Evolutionary conservation across 192 early-diverging fungal species (phyloP).

Genomic region (Phycomyces nitens): DNA sequence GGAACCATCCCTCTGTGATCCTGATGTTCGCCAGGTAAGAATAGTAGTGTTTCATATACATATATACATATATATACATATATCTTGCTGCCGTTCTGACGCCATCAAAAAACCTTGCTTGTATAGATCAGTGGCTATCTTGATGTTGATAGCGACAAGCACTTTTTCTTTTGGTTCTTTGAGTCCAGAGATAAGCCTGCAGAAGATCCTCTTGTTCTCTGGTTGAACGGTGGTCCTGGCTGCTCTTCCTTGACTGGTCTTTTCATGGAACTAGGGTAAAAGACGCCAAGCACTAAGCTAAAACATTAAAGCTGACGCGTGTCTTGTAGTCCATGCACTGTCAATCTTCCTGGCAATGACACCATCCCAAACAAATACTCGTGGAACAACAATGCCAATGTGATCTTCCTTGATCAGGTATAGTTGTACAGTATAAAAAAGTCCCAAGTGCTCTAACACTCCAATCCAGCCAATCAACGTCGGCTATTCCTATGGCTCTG

Average conservation of each 20-base stretch:
- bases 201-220: conserved; percentile 53
- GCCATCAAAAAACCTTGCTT: background rate
- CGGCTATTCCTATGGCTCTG: conserved; percentile 84
- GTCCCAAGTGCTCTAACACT: background rate
- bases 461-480: conserved; percentile 74
- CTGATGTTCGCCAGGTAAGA: conserved; percentile 77
- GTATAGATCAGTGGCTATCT: conserved; percentile 73
- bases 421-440: background rate
- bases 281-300: background rate
- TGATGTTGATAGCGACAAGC: conserved; percentile 63
- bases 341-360: conserved; percentile 72
- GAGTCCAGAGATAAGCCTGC: conserved; percentile 77
- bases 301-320: background rate
- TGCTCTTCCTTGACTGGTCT: conserved; percentile 41
- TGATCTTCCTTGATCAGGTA: conserved; percentile 81
- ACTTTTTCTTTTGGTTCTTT: conserved; percentile 99
- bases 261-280: conserved; percentile 42
- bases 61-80: no score
- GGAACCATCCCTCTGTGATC: conserved; percentile 79
- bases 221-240: conserved; percentile 43
- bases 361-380: conserved; percentile 72
- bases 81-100: no score
- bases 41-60: no score
- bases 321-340: conserved; percentile 71
- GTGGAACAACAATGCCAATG: conserved; percentile 91